Base-by-base conservation (phyloP, 306 rosid species). In the Sechiopsis laciniata region DNA sequence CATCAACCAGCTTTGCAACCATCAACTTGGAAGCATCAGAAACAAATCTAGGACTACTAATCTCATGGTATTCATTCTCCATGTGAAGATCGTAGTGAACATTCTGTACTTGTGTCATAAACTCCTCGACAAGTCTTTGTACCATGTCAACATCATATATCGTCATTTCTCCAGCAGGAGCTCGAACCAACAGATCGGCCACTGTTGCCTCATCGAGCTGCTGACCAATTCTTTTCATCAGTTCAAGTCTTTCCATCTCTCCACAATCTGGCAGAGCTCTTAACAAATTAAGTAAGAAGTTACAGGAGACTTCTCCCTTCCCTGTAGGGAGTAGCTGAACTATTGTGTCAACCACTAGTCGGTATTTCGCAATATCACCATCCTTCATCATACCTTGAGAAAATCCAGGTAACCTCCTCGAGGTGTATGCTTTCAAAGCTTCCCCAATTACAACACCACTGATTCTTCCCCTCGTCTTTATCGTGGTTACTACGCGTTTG, bases 1-100 rank as follows among this genome's bases (percentile, higher is more conserved):
- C 88, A 79, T 94, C 97, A 12, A 94, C 88, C 54, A 94, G 83
- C 70, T 87, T 94, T 71, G 97, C 96, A 45, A 94, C 95, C 83
- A 82, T 82, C 16, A 73, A 68, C 83, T 84, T 92, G 62, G 96
- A 88, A 76, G 84, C 35, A 54, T 84, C 84, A 24, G 95, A 77
- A 57, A 72, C 74, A 74, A 87, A 55, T 75, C 79, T 73, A 6
- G 95, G 96, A 67, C 88, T 90, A 69, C 77, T 84, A 19, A 81
- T 80, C 83, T 87, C 96, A 58, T 76, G 88, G 75, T 90, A 79
- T 72, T 90, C 96, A 54, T 78, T 87, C 73, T 88, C 90, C 76
- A 84, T 13, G 37, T 60, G 71, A 50, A 83, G 78, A 73, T 91
- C 91, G 19, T 74, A 57, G 21, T 61, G 76, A 69, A 80, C 74